Conservation (phyloP, 257 asterid species). For the Leonotis leonurus region DNA sequence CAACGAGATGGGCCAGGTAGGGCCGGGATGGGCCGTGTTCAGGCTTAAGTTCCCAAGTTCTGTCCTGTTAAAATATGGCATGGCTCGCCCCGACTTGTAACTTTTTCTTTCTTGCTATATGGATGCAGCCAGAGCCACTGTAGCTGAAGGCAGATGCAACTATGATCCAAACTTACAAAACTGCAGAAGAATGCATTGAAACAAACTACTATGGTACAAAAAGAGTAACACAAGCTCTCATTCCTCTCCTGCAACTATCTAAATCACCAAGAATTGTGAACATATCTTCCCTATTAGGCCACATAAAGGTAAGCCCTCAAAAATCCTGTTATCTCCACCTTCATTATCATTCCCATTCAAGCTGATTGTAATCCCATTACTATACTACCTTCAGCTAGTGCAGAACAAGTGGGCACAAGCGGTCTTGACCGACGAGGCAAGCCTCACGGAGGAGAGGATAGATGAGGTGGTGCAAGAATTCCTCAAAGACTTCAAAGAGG, state of each 20-base stretch:
- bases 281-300: slow-evolving; percentile 36
- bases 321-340: no score
- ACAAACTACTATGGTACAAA: slow-evolving; percentile 37
- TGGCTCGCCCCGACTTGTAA: no score
- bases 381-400: slow-evolving; percentile 13
- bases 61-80: no score
- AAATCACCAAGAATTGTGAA: slow-evolving; percentile 38
- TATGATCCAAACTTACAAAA: not conserved
- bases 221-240: slow-evolving; percentile 14
- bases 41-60: no score
- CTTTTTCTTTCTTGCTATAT: not conserved
- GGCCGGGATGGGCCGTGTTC: no score
- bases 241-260: slow-evolving; percentile 37
- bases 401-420: slow-evolving; percentile 33
- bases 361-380: no score
- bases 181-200: not conserved
- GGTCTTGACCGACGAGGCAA: slow-evolving; percentile 22
- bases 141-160: slow-evolving; percentile 5
- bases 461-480: slow-evolving; percentile 24
- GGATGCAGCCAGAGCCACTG: not conserved
- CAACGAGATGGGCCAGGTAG: no score
- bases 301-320: slow-evolving; percentile 28
- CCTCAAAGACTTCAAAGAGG: not conserved
- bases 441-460: slow-evolving; percentile 29
- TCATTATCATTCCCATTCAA: no score